These are phyloP conservation scores for Theobroma grandiflorum DNA, from an alignment of 441 rosid genomes.

Conservation along the genomic window DNA sequence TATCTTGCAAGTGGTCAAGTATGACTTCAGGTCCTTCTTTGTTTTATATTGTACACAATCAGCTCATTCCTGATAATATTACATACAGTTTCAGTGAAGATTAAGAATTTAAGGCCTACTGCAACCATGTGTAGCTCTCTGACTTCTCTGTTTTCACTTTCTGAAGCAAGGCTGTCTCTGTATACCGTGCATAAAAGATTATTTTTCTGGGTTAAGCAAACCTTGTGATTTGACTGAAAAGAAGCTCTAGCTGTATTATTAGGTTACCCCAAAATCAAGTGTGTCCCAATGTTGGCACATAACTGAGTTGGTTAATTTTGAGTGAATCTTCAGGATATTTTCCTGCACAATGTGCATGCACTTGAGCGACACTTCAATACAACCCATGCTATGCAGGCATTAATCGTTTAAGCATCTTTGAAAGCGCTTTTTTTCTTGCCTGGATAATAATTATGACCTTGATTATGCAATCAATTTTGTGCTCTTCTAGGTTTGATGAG, in stretches of 20 bases:
- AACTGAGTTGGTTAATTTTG: neutral
- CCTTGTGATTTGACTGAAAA: neutral
- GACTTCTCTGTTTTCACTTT: neutral
- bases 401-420: neutral
- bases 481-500: no score
- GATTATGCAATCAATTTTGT: no score
- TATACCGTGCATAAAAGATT: neutral
- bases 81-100: neutral
- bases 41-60: neutral
- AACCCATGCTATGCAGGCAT: neutral
- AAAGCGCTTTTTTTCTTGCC: neutral
- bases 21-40: neutral
- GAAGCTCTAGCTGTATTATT: neutral
- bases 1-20: neutral
- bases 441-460: neutral
- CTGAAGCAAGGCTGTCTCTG: neutral
- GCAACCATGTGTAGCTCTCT: neutral
- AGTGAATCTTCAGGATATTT: neutral
- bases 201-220: neutral
- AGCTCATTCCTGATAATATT: neutral
- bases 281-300: neutral
- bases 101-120: neutral
- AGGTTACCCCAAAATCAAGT: neutral
- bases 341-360: neutral
- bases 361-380: neutral